Percentiles rank a stretch among this genome's conserved stretches.
Evolutionary conservation across 176 grass and related monocot species (phyloP).

Genomic region (Puccinellia tenuiflora): DNA sequence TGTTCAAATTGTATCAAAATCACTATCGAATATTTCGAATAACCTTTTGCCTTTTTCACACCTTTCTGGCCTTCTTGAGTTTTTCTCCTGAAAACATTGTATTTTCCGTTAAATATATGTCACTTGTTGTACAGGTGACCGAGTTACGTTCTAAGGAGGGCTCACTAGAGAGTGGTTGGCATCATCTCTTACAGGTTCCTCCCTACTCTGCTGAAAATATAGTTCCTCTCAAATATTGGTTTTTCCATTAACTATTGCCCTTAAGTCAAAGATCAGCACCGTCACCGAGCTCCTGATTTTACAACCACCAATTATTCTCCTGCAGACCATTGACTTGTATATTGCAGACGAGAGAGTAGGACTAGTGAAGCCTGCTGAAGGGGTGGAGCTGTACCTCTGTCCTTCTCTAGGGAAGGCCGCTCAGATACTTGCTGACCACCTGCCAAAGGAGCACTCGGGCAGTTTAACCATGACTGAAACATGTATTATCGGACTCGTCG

Average conservation of each 20-base stretch:
- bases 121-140: conserved; percentile 34
- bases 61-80: neutral
- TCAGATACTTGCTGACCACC: conserved; percentile 36
- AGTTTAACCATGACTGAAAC: conserved; percentile 6
- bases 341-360: conserved; percentile 57
- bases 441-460: conserved; percentile 45
- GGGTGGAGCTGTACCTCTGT: conserved; percentile 67
- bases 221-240: neutral
- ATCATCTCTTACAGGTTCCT: conserved; percentile 52
- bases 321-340: conserved; percentile 61
- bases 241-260: too few species aligned
- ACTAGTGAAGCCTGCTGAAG: conserved; percentile 40
- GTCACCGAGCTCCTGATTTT: neutral
- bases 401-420: conserved; percentile 45
- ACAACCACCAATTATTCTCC: neutral
- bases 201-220: neutral
- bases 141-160: conserved; percentile 53
- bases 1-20: neutral
- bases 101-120: neutral
- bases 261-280: neutral
- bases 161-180: conserved; percentile 30
- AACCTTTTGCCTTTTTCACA: neutral
- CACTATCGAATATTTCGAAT: neutral
- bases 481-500: conserved; percentile 46
- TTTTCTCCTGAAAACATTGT: neutral